These are phyloP conservation scores for Casuarina equisetifolia DNA, from an alignment of 306 rosid genomes.

Conservation along the genomic window DNA sequence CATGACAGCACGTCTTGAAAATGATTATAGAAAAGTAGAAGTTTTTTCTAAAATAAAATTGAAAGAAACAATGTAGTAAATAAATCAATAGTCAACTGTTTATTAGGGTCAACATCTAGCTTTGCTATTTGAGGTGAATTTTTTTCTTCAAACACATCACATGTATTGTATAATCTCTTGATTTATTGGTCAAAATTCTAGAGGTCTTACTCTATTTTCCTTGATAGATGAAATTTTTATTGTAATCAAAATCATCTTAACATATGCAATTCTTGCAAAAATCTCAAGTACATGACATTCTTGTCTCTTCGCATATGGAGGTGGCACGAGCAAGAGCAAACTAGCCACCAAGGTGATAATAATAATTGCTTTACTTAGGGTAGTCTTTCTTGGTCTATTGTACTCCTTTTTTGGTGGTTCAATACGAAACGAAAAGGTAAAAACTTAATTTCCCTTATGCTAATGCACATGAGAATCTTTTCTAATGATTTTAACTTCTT, in stretches of 20 bases:
- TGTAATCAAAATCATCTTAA: no score
- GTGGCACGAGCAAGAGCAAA: conserved; percentile 24
- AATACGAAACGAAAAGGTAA: conserved; percentile 48
- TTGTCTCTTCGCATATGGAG: conserved; percentile 34
- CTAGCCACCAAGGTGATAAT: conserved; percentile 34
- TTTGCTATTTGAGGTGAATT: no score
- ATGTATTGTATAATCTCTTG: no score
- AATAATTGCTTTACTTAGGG: conserved; percentile 39
- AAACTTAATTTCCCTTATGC: not conserved
- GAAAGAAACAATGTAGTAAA: no score
- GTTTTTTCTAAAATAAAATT: no score
- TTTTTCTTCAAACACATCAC: no score
- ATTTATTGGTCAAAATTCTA: no score
- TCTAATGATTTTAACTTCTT: conserved; percentile 12
- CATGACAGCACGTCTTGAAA: no score
- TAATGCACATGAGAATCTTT: not conserved
- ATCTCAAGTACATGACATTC: conserved; percentile 5
- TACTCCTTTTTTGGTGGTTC: conserved; percentile 49
- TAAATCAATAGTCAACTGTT: no score
- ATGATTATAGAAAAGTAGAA: no score
- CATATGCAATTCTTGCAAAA: not conserved
- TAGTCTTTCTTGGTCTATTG: conserved; percentile 37
- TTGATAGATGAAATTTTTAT: not conserved
- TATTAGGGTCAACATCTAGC: no score
- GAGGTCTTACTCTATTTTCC: not conserved